Base-by-base conservation (phyloP, 208 protist species). In the Strigomonas galati region DNA sequence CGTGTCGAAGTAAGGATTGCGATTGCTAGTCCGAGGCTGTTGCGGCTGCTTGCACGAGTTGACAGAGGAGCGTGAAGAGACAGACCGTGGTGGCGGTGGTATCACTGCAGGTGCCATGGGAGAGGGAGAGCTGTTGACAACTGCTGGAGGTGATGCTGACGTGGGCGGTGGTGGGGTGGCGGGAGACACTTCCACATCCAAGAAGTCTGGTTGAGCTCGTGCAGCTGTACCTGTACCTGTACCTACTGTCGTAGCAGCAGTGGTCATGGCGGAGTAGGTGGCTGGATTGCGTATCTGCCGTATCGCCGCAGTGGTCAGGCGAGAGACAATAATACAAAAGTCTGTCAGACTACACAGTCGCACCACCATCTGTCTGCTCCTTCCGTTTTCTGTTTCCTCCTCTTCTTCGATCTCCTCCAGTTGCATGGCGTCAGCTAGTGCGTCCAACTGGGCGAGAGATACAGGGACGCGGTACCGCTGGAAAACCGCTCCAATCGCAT, bases 261-360 rank as follows among this genome's bases (percentile, higher is more conserved):
- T 9, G 9, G 32, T 2, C 9, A 37, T 21, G 5, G 23, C 17
- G 53, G 4, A 19, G 65, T 66, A 78, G 46, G 69, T 48, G n/a
- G 61, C 27, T 12, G 67, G 62, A n/a, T 64, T 69, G 27, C 74
- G 77, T 46, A 91, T 79, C 21, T 69, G 79, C n/a, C 77, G 74
- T 52, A 91, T 91, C 24, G 80, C 35, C 2, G 43, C 55, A 2
- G 82, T 78, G 0, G 78, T 76, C 58, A 91, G 76, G 14, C 85
- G 85, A 14, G 85, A 85, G 27, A 91, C 74, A 14, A 91, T 55
- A 23, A 91, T 71, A 46, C 85, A 91, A 30, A 91, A 88, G 53
- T 91, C 85, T 15, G 81, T 73, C 27, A 77, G 54, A 7, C 46
- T 69, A 12, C 54, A 24, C 21, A 24, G 49, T 28, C 62, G 23